Conservation (phyloP, 2,329 filamentous ascomycete genomes). For the Cladophialophora bantiana region DNA sequence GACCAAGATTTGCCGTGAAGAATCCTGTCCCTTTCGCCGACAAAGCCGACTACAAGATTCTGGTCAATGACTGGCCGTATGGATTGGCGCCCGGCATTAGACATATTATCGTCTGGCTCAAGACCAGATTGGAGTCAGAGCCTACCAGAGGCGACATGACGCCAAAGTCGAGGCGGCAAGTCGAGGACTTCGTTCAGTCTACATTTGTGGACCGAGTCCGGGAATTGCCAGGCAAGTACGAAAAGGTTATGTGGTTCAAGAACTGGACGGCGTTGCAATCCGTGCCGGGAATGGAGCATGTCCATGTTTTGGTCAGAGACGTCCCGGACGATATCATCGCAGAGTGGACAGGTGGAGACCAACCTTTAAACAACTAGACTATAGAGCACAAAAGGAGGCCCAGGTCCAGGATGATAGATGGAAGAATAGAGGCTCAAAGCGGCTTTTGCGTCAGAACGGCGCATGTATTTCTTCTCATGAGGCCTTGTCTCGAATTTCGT, state of each 20-base stretch:
- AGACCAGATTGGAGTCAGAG: conserved; percentile 57
- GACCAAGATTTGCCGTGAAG: conserved; percentile 51
- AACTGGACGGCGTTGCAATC: conserved; percentile 68
- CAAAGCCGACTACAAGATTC: conserved; percentile 61
- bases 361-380: conserved; percentile 28
- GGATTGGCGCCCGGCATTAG: conserved; percentile 61
- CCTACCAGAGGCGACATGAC: conserved; percentile 58
- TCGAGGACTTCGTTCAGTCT: conserved; percentile 58
- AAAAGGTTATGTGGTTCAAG: conserved; percentile 69
- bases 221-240: conserved; percentile 45
- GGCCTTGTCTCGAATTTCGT: conserved; percentile 44
- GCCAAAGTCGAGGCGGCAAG: conserved; percentile 54
- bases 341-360: conserved; percentile 53
- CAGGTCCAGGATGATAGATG: background rate
- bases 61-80: conserved; percentile 71
- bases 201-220: conserved; percentile 57
- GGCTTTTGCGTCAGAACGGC: background rate
- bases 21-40: conserved; percentile 62
- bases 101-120: conserved; percentile 66
- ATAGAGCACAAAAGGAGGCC: background rate
- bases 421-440: background rate
- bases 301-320: conserved; percentile 62
- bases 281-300: conserved; percentile 64
- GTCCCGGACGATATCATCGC: conserved; percentile 53
- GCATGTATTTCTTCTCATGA: background rate